These are phyloP conservation scores for Lepiota brunneoincarnata DNA, from an alignment of 768 basidiomycete genomes.

Conservation along the genomic window DNA sequence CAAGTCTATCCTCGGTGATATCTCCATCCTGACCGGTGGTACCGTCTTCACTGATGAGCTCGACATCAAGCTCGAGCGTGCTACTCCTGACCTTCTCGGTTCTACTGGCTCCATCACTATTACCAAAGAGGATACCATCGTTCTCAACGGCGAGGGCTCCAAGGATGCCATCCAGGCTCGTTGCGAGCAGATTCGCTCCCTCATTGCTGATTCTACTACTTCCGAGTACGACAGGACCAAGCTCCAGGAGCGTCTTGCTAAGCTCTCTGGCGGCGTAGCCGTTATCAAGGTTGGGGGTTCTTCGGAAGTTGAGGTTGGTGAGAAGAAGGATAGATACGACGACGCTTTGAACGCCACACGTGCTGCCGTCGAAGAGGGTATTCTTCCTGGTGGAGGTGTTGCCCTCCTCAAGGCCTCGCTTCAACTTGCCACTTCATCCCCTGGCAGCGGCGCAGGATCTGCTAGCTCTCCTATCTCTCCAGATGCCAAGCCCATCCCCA, in stretches of 20 bases:
- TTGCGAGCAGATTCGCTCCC: constrained; percentile 91
- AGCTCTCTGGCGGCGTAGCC: constrained; percentile 93
- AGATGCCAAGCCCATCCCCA: constrained; percentile 67
- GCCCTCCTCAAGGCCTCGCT: constrained; percentile 86
- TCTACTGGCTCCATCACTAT: constrained; percentile 89
- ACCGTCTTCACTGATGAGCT: constrained; percentile 97
- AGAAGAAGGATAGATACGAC: constrained; percentile 99
- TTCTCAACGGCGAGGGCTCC: constrained; percentile 90
- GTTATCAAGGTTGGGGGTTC: constrained; percentile 97
- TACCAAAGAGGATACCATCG: constrained; percentile 97
- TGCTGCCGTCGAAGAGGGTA: constrained; percentile 97
- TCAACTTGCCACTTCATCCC: constrained; percentile 57
- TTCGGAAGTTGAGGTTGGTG: constrained; percentile 93
- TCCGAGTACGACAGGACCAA: constrained; percentile 93
- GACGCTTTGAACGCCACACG: constrained; percentile 98
- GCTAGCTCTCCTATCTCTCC: constrained; percentile 46
- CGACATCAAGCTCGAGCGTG: constrained; percentile 95
- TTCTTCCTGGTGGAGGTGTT: constrained; percentile 94
- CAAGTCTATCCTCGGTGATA: constrained; percentile 95
- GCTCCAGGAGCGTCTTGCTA: constrained; percentile 95
- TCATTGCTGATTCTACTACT: constrained; percentile 80
- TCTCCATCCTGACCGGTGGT: constrained; percentile 96
- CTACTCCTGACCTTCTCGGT: constrained; percentile 85
- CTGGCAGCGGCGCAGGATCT: constrained; percentile 44
- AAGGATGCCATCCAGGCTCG: constrained; percentile 90